phyloP scores from a whole-genome alignment of 495 filamentous ascomycete species.

The Xylaria nigripes region DNA sequence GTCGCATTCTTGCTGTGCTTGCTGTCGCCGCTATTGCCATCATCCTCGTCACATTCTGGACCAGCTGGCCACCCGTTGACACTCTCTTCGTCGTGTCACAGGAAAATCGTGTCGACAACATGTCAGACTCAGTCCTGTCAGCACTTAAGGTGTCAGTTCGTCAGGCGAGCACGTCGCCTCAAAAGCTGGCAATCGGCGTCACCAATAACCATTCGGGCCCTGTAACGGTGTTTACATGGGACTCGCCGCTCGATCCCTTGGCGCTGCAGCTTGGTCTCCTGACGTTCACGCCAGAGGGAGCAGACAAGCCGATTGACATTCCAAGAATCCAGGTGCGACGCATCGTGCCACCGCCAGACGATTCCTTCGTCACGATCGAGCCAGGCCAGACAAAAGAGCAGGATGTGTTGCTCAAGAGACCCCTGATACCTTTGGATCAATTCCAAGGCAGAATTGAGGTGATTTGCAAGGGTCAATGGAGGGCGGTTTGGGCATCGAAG shows the following conservation, averaged over 20 bases:
- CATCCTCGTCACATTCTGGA: not conserved
- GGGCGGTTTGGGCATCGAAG: conserved; percentile 21
- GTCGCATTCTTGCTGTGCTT: not conserved
- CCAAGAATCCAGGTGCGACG: conserved; percentile 39
- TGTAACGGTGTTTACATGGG: conserved; percentile 43
- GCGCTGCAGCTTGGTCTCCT: conserved; percentile 42
- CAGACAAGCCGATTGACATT: conserved; percentile 26
- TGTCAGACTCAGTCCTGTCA: conserved; percentile 15
- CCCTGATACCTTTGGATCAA: conserved; percentile 20
- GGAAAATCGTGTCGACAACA: not conserved
- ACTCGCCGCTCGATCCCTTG: conserved; percentile 40
- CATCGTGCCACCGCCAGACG: conserved; percentile 33
- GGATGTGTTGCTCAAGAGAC: conserved; percentile 20
- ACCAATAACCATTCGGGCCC: conserved; percentile 33
- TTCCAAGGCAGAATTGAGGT: conserved; percentile 18
- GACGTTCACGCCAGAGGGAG: conserved; percentile 30
- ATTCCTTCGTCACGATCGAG: conserved; percentile 37
- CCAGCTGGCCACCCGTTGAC: not conserved
- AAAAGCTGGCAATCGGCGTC: conserved; percentile 29
- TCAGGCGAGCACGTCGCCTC: conserved; percentile 18
- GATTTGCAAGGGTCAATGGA: conserved; percentile 27
- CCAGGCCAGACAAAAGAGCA: conserved; percentile 22
- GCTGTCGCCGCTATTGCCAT: not conserved
- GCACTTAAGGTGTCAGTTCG: conserved; percentile 24
- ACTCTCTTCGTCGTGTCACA: not conserved